Percentiles rank a stretch among this genome's conserved stretches.
phyloP scores from a whole-genome alignment of 225 moss, liverwort and hornwort species.

The Marchantia polymorpha region DNA sequence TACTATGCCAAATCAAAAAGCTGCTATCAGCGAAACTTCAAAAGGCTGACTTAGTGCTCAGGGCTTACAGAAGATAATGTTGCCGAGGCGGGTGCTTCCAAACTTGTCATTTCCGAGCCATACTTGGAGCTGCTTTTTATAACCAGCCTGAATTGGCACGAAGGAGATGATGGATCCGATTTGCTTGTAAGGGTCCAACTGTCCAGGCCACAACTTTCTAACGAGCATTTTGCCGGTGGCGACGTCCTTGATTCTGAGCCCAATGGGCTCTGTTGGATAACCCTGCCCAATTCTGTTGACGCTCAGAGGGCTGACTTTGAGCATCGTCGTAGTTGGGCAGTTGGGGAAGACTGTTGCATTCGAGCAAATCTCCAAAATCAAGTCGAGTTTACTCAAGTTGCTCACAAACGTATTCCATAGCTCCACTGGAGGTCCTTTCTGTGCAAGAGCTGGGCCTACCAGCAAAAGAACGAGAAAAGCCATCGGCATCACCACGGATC shows the following conservation, averaged over 20 bases:
- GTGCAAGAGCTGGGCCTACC: neutral
- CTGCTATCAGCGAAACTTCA: too few species aligned
- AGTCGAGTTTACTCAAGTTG: slow-evolving; percentile 1
- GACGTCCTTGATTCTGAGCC: neutral
- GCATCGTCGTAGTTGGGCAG: neutral
- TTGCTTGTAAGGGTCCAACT: slow-evolving; percentile 2
- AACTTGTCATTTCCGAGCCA: slow-evolving; percentile 16
- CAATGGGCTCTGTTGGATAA: slow-evolving; percentile 8
- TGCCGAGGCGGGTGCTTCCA: slow-evolving; percentile 11
- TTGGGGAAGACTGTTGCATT: neutral
- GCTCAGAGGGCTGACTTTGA: neutral
- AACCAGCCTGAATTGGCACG: neutral
- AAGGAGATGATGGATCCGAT: slow-evolving; percentile 1
- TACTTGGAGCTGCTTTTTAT: neutral
- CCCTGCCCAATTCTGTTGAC: slow-evolving; percentile 1
- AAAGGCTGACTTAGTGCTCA: too few species aligned
- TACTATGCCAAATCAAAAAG: too few species aligned
- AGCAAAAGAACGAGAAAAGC: neutral
- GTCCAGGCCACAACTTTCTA: slow-evolving; percentile 6
- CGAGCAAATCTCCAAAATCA: slow-evolving; percentile 4
- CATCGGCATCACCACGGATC: neutral
- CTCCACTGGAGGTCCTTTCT: neutral
- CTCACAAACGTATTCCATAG: neutral
- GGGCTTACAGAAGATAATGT: neutral
- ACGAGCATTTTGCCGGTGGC: neutral